Evolutionary conservation across 179 eudicot species (phyloP).

Genomic region (Patellifolia procumbens): DNA sequence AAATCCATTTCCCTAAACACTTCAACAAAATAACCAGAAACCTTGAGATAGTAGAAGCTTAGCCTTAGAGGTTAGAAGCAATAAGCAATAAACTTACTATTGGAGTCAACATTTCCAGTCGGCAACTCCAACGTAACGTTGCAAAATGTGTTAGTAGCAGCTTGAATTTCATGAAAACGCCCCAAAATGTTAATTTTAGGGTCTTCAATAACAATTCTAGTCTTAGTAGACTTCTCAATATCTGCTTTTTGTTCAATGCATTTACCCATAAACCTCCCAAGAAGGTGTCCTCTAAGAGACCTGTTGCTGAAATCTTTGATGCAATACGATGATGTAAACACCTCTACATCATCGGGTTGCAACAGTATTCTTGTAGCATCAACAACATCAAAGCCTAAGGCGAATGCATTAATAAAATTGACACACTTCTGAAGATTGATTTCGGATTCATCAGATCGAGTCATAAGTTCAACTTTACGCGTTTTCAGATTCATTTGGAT

Average conservation of each 20-base stretch:
- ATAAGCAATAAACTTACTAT: too few relatives aligned
- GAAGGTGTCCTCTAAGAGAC: conserved; percentile 59
- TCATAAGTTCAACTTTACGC: conserved; percentile 60
- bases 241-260: conserved; percentile 64
- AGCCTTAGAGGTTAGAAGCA: too few relatives aligned
- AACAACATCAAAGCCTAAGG: conserved; percentile 61
- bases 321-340: conserved; percentile 34
- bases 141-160: conserved; percentile 64
- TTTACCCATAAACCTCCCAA: conserved; percentile 11
- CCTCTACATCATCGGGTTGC: conserved; percentile 55
- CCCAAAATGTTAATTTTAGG: conserved; percentile 63
- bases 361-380: conserved; percentile 53
- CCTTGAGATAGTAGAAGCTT: too few relatives aligned
- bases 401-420: conserved; percentile 66
- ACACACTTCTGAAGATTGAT: conserved; percentile 46
- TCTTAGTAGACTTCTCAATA: conserved; percentile 69
- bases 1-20: too few relatives aligned
- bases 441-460: conserved; percentile 39
- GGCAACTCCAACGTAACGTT: conserved; percentile 68
- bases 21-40: too few relatives aligned
- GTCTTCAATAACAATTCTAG: conserved; percentile 72
- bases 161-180: conserved; percentile 45
- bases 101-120: conserved; percentile 9
- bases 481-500: conserved; percentile 67
- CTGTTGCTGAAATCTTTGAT: conserved; percentile 30